phyloP scores from a whole-genome alignment of 441 rosid genomes.

The Capsella rubella region DNA sequence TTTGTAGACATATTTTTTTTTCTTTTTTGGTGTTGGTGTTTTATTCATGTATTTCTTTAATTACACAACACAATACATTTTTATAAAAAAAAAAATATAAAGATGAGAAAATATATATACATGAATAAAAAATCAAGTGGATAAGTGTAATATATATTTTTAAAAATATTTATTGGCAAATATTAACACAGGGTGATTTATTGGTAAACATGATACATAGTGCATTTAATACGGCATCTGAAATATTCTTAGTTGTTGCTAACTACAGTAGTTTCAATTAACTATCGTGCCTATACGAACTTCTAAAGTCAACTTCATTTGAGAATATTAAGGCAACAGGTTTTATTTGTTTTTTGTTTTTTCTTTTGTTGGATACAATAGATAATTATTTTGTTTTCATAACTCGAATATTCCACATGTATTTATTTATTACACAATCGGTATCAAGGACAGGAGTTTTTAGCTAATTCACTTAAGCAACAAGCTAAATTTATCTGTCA shows the following conservation, averaged over 20 bases:
- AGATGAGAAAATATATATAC: no score
- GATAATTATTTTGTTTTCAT: not conserved
- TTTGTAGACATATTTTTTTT: no score
- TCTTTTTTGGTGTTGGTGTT: no score
- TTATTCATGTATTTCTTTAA: no score
- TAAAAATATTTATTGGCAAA: no score
- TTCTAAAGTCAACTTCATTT: constrained; percentile 13
- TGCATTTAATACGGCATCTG: constrained; percentile 23
- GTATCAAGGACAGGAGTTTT: constrained; percentile 10
- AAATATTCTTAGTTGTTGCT: not conserved
- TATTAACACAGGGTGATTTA: not conserved
- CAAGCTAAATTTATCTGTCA: constrained; percentile 29
- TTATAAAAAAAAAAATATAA: no score
- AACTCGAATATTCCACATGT: constrained; percentile 14
- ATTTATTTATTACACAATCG: not conserved
- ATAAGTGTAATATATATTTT: no score
- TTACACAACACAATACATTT: no score
- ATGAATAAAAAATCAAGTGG: no score
- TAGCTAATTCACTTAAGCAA: constrained; percentile 22
- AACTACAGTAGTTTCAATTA: not conserved
- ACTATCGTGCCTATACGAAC: constrained; percentile 1
- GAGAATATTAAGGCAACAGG: not conserved
- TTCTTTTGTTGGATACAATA: not conserved
- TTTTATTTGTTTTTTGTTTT: not conserved
- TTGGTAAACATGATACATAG: not conserved